These are phyloP conservation scores for Chaetomium strumarium DNA, from an alignment of 2,329 filamentous ascomycete genomes.

Conservation along the genomic window DNA sequence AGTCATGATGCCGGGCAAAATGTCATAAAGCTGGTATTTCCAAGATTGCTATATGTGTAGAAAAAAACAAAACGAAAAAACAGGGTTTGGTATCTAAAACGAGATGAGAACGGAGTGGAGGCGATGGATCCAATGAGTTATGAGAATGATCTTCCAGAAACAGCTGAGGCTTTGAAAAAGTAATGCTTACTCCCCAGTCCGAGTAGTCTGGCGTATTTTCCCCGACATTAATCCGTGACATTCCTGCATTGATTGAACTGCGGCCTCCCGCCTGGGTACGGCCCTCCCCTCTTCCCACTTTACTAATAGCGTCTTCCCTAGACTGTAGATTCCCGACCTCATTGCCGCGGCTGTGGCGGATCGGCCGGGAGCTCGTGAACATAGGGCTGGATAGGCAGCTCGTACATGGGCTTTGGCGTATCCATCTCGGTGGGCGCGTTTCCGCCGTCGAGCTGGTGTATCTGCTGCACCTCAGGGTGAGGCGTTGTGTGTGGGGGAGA, in stretches of 20 bases:
- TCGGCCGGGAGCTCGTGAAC: slow-evolving; percentile 34
- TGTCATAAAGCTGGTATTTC: no score
- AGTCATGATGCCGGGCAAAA: no score
- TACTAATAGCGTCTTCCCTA: background rate
- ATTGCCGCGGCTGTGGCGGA: background rate
- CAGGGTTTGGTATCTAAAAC: no score
- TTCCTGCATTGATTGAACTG: background rate
- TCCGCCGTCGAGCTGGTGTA: slow-evolving; percentile 21
- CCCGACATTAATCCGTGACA: background rate
- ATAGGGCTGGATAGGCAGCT: slow-evolving; percentile 29
- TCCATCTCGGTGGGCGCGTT: slow-evolving; percentile 26
- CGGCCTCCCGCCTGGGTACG: background rate
- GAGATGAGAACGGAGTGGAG: no score
- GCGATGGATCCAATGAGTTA: no score
- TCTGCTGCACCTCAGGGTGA: background rate
- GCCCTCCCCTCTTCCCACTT: background rate
- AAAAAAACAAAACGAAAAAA: no score
- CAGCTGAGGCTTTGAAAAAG: no score
- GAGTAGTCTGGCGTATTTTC: background rate
- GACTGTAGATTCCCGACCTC: background rate
- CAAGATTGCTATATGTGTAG: no score
- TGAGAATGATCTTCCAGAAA: no score
- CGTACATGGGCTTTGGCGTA: slow-evolving; percentile 25
- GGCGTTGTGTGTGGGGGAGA: background rate
- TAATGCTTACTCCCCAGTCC: no score